phyloP scores from a whole-genome alignment of 371 early-diverging fungal species.

The Mortierella sp. region DNA sequence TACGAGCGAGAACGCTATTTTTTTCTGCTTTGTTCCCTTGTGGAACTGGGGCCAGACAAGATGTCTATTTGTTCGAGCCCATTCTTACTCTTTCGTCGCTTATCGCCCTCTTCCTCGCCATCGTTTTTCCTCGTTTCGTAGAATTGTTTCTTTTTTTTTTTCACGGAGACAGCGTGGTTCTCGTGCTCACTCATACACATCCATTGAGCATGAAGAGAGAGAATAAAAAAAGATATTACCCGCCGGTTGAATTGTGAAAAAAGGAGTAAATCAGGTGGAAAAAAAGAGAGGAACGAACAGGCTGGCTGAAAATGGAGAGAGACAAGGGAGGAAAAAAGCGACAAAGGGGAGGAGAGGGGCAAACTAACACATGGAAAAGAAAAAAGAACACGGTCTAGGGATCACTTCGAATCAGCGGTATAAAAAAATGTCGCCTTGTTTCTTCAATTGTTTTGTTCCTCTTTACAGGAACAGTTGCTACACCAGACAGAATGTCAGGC shows the following conservation, averaged over 20 bases:
- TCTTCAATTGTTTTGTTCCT: neutral
- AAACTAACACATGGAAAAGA: neutral
- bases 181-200: neutral
- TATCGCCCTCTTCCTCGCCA: too few relatives aligned
- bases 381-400: neutral
- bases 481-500: neutral
- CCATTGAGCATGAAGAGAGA: neutral
- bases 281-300: neutral
- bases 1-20: neutral
- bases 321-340: too few relatives aligned
- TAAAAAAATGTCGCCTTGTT: neutral
- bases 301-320: neutral
- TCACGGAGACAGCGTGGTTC: conserved; percentile 5
- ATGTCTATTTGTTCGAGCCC: neutral
- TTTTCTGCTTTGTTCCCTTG: too few relatives aligned
- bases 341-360: neutral
- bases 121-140: neutral
- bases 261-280: neutral
- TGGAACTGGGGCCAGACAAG: neutral
- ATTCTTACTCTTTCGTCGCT: neutral
- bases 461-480: neutral
- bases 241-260: conserved; percentile 5
- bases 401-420: neutral
- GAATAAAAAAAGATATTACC: neutral
- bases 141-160: neutral